These are phyloP conservation scores for Chrysosporium queenslandicum DNA, from an alignment of 2,329 filamentous ascomycete genomes.

Conservation along the genomic window DNA sequence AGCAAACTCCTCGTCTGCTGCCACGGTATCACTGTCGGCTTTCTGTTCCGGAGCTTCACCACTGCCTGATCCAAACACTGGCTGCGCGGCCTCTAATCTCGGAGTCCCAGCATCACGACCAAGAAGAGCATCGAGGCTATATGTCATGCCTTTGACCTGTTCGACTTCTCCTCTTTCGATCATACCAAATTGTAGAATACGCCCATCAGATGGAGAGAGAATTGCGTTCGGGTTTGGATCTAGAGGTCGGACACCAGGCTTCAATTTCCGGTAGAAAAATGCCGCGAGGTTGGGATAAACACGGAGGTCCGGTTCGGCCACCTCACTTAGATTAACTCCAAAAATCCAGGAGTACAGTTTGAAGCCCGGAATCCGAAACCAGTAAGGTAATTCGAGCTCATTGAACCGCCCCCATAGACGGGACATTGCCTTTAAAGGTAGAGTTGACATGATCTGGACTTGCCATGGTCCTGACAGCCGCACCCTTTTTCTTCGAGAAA, in stretches of 20 bases:
- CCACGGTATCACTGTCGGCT: slow-evolving; percentile 54
- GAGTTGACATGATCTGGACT: slow-evolving; percentile 84
- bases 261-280: slow-evolving; percentile 94
- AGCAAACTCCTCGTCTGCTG: slow-evolving; percentile 84
- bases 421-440: slow-evolving; percentile 83
- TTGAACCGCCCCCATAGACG: slow-evolving; percentile 87
- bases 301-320: slow-evolving; percentile 78
- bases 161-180: slow-evolving; percentile 93
- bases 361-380: slow-evolving; percentile 78
- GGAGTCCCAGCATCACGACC: slow-evolving; percentile 50
- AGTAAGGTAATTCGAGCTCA: slow-evolving; percentile 77
- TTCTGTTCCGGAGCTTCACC: slow-evolving; percentile 18
- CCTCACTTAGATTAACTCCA: slow-evolving; percentile 80
- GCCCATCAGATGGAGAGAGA: slow-evolving; percentile 80
- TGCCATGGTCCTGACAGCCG: slow-evolving; percentile 83
- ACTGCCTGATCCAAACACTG: slow-evolving; percentile 26
- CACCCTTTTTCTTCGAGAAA: slow-evolving; percentile 51
- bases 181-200: slow-evolving; percentile 79
- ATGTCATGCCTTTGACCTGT: slow-evolving; percentile 98
- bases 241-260: slow-evolving; percentile 75
- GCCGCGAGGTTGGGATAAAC: slow-evolving; percentile 84
- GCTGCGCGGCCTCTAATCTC: slow-evolving; percentile 27
- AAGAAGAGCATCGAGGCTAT: slow-evolving; percentile 84
- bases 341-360: slow-evolving; percentile 85
- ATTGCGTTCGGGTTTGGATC: slow-evolving; percentile 71